Evolutionary conservation across 768 basidiomycete species (phyloP), one percentile per base, ranked within the genome.

Genomic region (Melanogaster broomeanus): DNA sequence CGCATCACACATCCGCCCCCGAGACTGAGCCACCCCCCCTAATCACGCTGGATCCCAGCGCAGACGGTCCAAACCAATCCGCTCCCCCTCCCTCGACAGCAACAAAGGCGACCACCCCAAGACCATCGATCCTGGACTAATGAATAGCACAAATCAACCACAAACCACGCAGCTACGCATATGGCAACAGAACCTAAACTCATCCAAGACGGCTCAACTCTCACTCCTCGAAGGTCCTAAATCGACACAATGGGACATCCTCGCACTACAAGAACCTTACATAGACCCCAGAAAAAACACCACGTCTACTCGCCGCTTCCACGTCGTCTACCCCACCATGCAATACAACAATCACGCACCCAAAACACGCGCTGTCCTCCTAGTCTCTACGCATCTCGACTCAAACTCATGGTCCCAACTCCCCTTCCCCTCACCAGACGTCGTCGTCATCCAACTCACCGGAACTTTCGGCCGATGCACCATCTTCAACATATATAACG

Each of bases 241-340:
- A 15, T 18, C 24, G 6, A 16, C 45, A 1, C 22, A 66, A 6
- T 68, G 53, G 40, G 69, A 77, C 53, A 61, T 78, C 0, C 31
- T 74, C 0, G 51, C 61, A 0, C 15, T 77, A 10, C 76, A 78
- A 56, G 76, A 77, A 64, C 75, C 74, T 2, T 61, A 67, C 51
- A 52, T 71, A 3, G 65, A 70, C 52, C 39, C 31, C 31, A 39
- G 59, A 2, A 35, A 50, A 0, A 43, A 59, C 15, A 63, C 66
- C 4, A 46, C 48, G 0, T 49, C 56, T 10, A 51, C 19, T 5
- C n/a, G 19, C 1, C 3, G 55, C 8, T 70, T 58, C 60, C 19
- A 22, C 0, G 47, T 43, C 2, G 41, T 67, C 0, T 70, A 68
- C 54, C 67, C 67, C 5, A 31, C 52, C 0, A 9, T 22, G 0